phyloP scores from a whole-genome alignment of 176 grass and related monocot genomes.

The Chrysopogon serrulatus region DNA sequence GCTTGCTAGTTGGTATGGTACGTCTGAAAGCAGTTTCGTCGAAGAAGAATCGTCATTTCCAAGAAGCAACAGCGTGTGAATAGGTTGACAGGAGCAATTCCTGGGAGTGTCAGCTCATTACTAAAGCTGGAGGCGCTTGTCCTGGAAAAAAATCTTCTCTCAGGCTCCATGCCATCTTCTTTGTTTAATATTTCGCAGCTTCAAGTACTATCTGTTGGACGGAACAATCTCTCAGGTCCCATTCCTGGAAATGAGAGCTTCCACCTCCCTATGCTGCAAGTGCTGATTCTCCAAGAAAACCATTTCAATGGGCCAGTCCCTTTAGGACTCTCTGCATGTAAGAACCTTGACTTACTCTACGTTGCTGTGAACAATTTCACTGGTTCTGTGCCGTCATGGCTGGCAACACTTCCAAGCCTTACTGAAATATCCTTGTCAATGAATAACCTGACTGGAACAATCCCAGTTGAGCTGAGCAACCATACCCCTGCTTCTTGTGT shows the following conservation, averaged over 20 bases:
- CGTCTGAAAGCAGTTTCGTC: neutral
- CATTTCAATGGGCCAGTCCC: constrained; percentile 28
- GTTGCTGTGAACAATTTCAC: constrained; percentile 19
- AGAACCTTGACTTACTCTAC: neutral
- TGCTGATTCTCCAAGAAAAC: neutral
- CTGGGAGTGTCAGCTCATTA: constrained; percentile 11
- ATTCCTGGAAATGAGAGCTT: constrained; percentile 34
- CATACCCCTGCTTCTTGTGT: neutral
- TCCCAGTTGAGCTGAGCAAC: constrained; percentile 31
- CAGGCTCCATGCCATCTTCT: constrained; percentile 27
- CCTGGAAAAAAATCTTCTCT: constrained; percentile 26
- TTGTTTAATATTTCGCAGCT: constrained; percentile 38
- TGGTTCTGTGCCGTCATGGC: constrained; percentile 29
- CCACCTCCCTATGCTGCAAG: constrained; percentile 27
- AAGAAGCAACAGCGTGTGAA: neutral
- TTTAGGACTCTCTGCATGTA: neutral
- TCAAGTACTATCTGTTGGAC: neutral
- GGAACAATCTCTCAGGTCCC: constrained; percentile 34
- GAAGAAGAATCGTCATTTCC: neutral
- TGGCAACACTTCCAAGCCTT: constrained; percentile 20
- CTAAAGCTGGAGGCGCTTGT: constrained; percentile 18
- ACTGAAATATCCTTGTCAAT: neutral
- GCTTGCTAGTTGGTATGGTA: neutral
- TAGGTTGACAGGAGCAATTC: constrained; percentile 38
- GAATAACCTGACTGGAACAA: constrained; percentile 36